phyloP scores from a whole-genome alignment of 192 early-diverging fungal genomes.

The Backusella tuberculispora region DNA sequence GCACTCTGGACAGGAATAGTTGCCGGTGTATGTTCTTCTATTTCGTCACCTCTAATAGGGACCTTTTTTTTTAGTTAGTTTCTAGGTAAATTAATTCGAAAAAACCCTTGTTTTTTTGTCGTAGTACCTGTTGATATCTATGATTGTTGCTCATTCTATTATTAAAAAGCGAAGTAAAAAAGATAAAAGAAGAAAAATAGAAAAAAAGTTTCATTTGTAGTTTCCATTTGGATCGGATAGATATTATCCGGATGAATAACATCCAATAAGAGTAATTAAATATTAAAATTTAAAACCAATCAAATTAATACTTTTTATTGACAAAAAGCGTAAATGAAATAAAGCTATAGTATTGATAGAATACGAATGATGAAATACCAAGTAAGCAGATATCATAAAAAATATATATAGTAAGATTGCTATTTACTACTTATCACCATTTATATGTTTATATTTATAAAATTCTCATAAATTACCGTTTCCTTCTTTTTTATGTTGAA shows the following conservation, averaged over 20 bases:
- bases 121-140: background rate
- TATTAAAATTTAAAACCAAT: background rate
- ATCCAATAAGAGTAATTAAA: background rate
- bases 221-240: background rate
- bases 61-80: background rate
- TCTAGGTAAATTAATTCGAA: background rate
- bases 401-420: background rate
- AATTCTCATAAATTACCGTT: too few relatives aligned
- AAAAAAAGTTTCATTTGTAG: constrained; percentile 1
- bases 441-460: too few relatives aligned
- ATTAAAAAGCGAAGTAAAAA: background rate
- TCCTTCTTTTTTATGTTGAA: too few relatives aligned
- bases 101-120: background rate
- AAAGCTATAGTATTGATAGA: too few relatives aligned
- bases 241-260: background rate
- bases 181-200: background rate
- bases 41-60: background rate
- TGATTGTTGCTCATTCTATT: background rate
- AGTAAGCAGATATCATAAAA: too few relatives aligned
- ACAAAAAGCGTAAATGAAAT: background rate
- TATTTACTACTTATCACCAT: too few relatives aligned
- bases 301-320: background rate
- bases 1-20: background rate
- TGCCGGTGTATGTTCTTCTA: background rate
- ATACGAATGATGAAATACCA: too few relatives aligned